A percentile compares a stretch with the other conserved stretches of the same genome.
Conservation (phyloP, 129 eudicot genomes). For the Artemisia argyi region DNA sequence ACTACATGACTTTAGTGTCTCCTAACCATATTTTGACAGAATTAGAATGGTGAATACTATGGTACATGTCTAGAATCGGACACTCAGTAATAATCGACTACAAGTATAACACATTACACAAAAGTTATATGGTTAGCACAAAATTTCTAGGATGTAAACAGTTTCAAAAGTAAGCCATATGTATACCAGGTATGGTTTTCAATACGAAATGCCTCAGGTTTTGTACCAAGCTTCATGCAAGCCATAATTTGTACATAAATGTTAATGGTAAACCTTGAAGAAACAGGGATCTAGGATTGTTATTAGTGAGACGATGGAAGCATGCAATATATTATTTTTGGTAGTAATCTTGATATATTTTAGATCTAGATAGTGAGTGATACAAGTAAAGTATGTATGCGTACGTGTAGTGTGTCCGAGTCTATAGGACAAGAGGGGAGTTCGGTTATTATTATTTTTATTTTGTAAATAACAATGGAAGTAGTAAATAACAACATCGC, state of each 20-base stretch:
- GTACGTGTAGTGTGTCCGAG: constrained; percentile 31
- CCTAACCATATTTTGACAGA: neutral
- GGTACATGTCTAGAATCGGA: too few species aligned
- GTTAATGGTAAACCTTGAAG: constrained; percentile 23
- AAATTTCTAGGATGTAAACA: neutral
- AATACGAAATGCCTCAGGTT: constrained; percentile 67
- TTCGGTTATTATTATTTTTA: constrained; percentile 1
- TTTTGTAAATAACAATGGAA: too few species aligned
- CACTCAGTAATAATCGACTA: neutral
- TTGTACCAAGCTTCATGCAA: constrained; percentile 64
- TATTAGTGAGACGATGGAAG: constrained; percentile 9
- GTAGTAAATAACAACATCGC: too few species aligned
- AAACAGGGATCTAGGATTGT: constrained; percentile 26
- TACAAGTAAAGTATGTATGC: neutral
- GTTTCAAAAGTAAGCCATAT: neutral
- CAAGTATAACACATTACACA: neutral
- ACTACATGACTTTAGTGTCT: neutral
- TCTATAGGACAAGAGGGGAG: constrained; percentile 35
- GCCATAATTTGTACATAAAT: constrained; percentile 44
- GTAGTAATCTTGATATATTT: constrained; percentile 26
- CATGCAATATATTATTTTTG: constrained; percentile 1
- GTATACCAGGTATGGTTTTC: constrained; percentile 62
- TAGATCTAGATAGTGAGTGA: constrained; percentile 27
- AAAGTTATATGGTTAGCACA: neutral
- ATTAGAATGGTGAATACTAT: neutral